Evolutionary conservation across 2,329 filamentous ascomycete genomes (phyloP).

Genomic region (Curvularia lunata): DNA sequence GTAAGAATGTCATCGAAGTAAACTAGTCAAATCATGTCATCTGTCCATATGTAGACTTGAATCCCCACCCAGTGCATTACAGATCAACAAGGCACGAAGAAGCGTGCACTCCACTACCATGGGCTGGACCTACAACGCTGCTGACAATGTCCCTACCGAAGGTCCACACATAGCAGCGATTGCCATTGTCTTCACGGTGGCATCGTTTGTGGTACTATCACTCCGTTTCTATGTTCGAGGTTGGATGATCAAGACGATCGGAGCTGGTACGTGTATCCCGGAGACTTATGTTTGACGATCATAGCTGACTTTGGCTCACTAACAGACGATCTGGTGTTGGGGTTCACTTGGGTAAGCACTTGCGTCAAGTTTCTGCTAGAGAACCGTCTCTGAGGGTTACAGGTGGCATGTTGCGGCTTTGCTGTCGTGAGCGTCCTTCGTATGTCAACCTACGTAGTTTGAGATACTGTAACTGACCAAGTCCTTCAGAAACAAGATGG

Average conservation of each 20-base stretch:
- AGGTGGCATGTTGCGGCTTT: slow-evolving; percentile 23
- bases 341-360: slow-evolving; percentile 18
- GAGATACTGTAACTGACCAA: neutral
- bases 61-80: neutral
- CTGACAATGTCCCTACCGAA: slow-evolving; percentile 11
- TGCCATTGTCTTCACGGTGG: slow-evolving; percentile 12
- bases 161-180: slow-evolving; percentile 14
- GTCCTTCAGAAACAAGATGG: slow-evolving; percentile 20
- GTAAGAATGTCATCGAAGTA: neutral
- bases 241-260: slow-evolving; percentile 21
- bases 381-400: neutral
- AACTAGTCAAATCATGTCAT: neutral
- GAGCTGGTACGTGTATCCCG: slow-evolving; percentile 17
- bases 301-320: slow-evolving; percentile 3
- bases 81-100: neutral
- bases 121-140: slow-evolving; percentile 24
- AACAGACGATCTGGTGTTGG: slow-evolving; percentile 20
- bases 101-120: slow-evolving; percentile 5
- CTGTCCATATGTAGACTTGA: neutral
- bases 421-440: slow-evolving; percentile 19
- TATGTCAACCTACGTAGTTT: slow-evolving; percentile 2
- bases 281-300: no score
- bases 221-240: slow-evolving; percentile 23
- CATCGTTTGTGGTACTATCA: slow-evolving; percentile 12
- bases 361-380: neutral